Percentiles rank a stretch among this genome's conserved stretches.
Conservation (phyloP, 495 filamentous ascomycete species). For the Penicillium coprophilum region DNA sequence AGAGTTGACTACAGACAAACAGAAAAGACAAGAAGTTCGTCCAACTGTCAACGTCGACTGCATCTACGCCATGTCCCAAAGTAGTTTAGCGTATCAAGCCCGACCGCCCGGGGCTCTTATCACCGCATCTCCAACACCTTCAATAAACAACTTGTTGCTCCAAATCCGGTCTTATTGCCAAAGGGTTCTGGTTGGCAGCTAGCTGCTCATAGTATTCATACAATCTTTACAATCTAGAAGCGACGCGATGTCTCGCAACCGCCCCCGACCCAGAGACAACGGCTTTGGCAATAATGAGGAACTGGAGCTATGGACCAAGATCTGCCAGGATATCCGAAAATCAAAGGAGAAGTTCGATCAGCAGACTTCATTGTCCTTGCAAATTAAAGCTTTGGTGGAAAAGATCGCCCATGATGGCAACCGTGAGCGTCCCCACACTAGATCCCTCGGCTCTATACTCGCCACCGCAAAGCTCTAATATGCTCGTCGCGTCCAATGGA, state of each 20-base stretch:
- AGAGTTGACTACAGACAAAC: neutral
- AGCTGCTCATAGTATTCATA: neutral
- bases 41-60: neutral
- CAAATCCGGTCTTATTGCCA: neutral
- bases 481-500: neutral
- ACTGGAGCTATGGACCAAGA: slow-evolving; percentile 62
- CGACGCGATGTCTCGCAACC: slow-evolving; percentile 44
- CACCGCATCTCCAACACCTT: slow-evolving; percentile 9
- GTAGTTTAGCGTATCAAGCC: slow-evolving; percentile 9
- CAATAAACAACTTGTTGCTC: slow-evolving; percentile 2
- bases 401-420: slow-evolving; percentile 46
- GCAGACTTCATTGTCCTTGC: slow-evolving; percentile 45
- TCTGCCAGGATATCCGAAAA: slow-evolving; percentile 55
- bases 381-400: slow-evolving; percentile 55
- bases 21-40: neutral
- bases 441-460: slow-evolving; percentile 10
- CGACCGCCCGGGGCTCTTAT: slow-evolving; percentile 13
- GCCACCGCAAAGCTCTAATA: neutral
- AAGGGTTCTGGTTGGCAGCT: neutral
- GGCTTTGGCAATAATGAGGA: slow-evolving; percentile 59
- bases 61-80: slow-evolving; percentile 1
- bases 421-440: slow-evolving; percentile 37
- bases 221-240: neutral
- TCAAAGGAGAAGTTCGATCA: slow-evolving; percentile 64
- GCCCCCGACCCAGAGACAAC: slow-evolving; percentile 48